A percentile compares a stretch with the other conserved stretches of the same genome.
Conservation (phyloP, 2,329 filamentous ascomycete species). For the Penicillium psychrosexuale region DNA sequence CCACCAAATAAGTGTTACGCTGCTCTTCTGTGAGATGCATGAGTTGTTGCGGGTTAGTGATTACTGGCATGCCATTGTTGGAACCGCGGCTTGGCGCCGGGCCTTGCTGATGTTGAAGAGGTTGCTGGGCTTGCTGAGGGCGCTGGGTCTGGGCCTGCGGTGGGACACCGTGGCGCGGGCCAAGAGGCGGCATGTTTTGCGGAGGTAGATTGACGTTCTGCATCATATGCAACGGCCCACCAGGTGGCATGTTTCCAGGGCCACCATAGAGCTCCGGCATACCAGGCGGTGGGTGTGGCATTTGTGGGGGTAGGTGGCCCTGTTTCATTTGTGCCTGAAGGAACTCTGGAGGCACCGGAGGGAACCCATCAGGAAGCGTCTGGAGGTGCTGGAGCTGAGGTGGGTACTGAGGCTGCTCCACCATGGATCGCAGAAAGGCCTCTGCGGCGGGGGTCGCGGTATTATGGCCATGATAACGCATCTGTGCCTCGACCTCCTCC, state of each 20-base stretch:
- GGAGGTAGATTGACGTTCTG: constrained; percentile 71
- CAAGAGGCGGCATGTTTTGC: constrained; percentile 40
- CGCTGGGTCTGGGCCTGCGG: constrained; percentile 35
- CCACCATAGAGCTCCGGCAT: constrained; percentile 43
- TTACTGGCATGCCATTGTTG: constrained; percentile 48
- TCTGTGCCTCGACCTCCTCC: constrained; percentile 93
- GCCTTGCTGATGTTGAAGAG: constrained; percentile 37
- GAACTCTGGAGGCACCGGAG: constrained; percentile 44
- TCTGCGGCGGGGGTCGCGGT: constrained; percentile 25
- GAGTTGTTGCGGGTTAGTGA: constrained; percentile 70
- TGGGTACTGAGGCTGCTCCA: constrained; percentile 29
- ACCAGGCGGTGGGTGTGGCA: constrained; percentile 39
- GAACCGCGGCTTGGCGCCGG: constrained; percentile 35
- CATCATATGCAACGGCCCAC: constrained; percentile 67
- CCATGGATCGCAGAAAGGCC: constrained; percentile 28
- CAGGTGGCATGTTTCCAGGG: constrained; percentile 47
- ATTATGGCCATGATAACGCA: constrained; percentile 64
- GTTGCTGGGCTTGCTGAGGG: constrained; percentile 31
- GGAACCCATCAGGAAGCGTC: constrained; percentile 30
- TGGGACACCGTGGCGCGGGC: constrained; percentile 36
- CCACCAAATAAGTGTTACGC: constrained; percentile 75
- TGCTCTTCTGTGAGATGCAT: constrained; percentile 79
- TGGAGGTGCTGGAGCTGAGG: constrained; percentile 35
- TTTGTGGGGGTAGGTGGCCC: constrained; percentile 36
- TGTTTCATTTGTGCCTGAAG: constrained; percentile 45